Evolutionary conservation across 2,329 filamentous ascomycete species (phyloP), one percentile per base, ranked within the genome.

Genomic region (Botrytis sinoallii): DNA sequence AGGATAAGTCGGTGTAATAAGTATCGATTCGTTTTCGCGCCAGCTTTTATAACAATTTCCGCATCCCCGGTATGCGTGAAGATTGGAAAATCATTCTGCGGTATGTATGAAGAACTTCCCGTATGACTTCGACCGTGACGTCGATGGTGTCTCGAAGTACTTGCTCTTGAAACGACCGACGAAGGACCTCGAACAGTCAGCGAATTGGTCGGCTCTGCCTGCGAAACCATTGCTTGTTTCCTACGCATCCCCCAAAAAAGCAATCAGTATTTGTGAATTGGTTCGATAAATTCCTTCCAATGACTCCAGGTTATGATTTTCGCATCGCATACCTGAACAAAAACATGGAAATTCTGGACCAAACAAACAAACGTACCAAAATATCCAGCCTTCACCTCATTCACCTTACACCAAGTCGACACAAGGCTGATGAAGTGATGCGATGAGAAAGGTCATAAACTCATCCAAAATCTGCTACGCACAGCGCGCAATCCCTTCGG

Each of bases 1-100:
- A 98, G 85, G 59, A 95, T 97, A 79, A 98, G 88, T 74, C 91
- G 88, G 84, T 98, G 95, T 73, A 98, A 87, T 65, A 98, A 86
- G 81, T 98, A 98, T 75, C 92, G 88, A 81, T 93, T 93, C 83
- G 96, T 92, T 80, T 90, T 89, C 75, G 89, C 87, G 71, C 92
- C 88, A 22, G 89, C 87, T 80, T 87, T 88, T 79, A 98, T 88
- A 72, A 95, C 81, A 76, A 98, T 94, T 83, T 98, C 95, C 79
- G 98, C 94, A 83, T 98, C 95, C 80, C 95, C 95, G 55, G 93
- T 95, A 79, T 95, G 91, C 68, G 90, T 91, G 83, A 98, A 98
- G 80, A 97, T 85, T 35, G 95, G 95, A 79, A 98, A 98, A 82
- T 98, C 95, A 81, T 98, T 98, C 81, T 93, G 92, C 60, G 92